These are phyloP conservation scores for Emericellopsis atlantica DNA, from an alignment of 2,329 filamentous ascomycete species.

Conservation along the genomic window DNA sequence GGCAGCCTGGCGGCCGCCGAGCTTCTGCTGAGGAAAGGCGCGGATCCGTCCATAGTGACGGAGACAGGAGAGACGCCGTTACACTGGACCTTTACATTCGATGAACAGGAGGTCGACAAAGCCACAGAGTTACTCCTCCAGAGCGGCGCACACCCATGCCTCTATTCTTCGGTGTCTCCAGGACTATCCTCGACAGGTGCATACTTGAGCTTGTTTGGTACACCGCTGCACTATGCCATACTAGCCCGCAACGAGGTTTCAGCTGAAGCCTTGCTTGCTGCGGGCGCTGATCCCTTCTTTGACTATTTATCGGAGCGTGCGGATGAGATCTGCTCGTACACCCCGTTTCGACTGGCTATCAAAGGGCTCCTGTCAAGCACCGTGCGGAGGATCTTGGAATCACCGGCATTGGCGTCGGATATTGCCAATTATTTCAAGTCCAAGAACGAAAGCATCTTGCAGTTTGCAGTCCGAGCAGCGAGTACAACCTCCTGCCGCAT, in stretches of 20 bases:
- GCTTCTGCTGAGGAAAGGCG: background rate
- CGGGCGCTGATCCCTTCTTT: background rate
- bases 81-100: background rate
- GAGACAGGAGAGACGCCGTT: background rate
- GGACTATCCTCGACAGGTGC: background rate
- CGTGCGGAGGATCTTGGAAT: background rate
- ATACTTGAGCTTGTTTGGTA: background rate
- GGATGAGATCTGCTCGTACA: background rate
- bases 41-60: background rate
- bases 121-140: background rate
- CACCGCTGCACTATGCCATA: background rate
- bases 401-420: background rate
- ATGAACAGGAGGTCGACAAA: background rate
- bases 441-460: background rate
- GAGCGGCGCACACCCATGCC: background rate
- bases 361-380: background rate
- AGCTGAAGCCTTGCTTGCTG: background rate
- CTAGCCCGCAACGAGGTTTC: background rate
- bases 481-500: background rate
- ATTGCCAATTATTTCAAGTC: background rate
- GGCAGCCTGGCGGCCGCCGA: background rate
- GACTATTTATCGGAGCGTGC: background rate
- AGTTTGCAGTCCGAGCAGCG: background rate
- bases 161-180: background rate
- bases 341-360: background rate